Evolutionary conservation across 2,329 filamentous ascomycete genomes (phyloP), one percentile per base, ranked within the genome.

Genomic region (Phyllosticta citribraziliensis): DNA sequence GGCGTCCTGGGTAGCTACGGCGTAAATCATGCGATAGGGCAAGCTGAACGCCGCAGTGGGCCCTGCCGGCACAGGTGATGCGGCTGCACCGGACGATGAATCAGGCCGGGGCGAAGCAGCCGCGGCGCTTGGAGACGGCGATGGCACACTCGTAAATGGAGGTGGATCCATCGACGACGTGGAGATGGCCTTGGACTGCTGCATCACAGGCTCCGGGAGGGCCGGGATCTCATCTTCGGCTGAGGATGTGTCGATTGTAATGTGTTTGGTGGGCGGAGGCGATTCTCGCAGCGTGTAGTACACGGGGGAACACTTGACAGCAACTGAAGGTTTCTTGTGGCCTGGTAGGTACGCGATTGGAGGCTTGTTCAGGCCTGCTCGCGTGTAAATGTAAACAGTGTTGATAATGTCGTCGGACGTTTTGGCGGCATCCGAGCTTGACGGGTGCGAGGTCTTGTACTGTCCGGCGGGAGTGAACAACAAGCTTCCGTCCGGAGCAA

Each of bases 291-390:
- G 78, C 0, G 87, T 90, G 74, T 97, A 99, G 67, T 89, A 87
- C 24, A 96, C 76, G 0, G 94, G 94, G 14, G 93, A 99, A 72
- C 94, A 99, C 70, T 90, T 90, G 63, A 99, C 90, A 1, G 92
- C 94, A 11, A 99, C 90, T 0, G 94, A 97, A 0, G 94, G 94
- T 74, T 99, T 99, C 79, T 97, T 99, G 75, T 97, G 93, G 1
- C 94, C 94, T 0, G 94, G 94, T 6, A 99, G 81, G 74, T 97
- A 94, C 6, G 93, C 91, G 62, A 97, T 88, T 2, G 94, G 94
- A 1, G 94, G 91, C 72, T 95, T 97, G 76, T 97, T 97, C 70
- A 99, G 91, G 24, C 94, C 94, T 30, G 92, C 94, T 67, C 94
- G 83, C 0, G 93, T 97, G 74, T 99, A 99, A 59, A 99, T 94